Evolutionary conservation across 148 eudicot species (phyloP), one percentile per base, ranked within the genome.

Genomic region (Spergularia bocconei): DNA sequence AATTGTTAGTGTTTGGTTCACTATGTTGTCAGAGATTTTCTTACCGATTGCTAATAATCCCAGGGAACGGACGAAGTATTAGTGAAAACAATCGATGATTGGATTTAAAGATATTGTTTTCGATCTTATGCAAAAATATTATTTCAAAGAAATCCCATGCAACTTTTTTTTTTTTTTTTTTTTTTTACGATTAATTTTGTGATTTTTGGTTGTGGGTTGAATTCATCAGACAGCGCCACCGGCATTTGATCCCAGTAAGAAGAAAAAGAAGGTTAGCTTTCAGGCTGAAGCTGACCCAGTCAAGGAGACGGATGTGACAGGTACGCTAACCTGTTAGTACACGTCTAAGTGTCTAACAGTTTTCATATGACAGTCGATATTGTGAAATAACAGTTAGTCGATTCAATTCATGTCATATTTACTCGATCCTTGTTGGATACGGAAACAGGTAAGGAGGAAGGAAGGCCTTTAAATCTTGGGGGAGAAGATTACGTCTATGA

Each of bases 191-290:
- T 17, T 15, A 55, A 14, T 44, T 44, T 44, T 44, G 48, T 0
- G 48, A 44, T 11, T 21, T 21, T 60, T 60, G 13, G 11, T 60
- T 60, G 23, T 11, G 23, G 10, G 63, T 21, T 29, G 36, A 13
- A 3, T 23, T 23, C 23, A 11, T 60, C 23, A 60, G 63, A 29
- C 23, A 21, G 63, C 63, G 15, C 63, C 63, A 29, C 36, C 36
- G 4, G 36, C 36, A 60, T 60, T 60, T 21, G 63, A 60, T 60
- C 36, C 63, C 63, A 60, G 36, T 29, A 60, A 60, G 13, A 60
- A 60, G 63, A 60, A 60, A 60, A 60, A 60, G 63, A 60, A 23
- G 21, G 63, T 60, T 38, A 60, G 21, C 21, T 60, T 60, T 44
- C 48, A 9, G 2, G 36, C 14, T 7, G 63, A 60, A 11, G 36